Evolutionary conservation across 352 stramenopile species (phyloP), one percentile per base, ranked within the genome.

Genomic region (Pythium aphanidermatum): DNA sequence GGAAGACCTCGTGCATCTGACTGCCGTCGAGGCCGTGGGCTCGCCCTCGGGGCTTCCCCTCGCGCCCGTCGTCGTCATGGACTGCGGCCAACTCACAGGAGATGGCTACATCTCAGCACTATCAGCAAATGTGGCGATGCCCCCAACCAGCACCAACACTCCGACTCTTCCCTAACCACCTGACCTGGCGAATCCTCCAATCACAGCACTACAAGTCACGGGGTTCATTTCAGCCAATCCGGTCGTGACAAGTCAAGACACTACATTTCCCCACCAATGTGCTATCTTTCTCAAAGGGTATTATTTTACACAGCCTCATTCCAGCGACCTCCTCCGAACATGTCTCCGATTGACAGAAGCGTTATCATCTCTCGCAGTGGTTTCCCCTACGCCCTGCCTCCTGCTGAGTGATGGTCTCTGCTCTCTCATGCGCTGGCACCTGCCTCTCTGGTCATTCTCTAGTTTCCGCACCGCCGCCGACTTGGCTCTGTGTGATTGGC

Each of bases 1-100:
- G 2, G 75, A 88, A 20, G 78, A 86, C 25, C 71, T 91, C 37
- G 40, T 46, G 28, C 69, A 82, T 30, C 51, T 88, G 35, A 23
- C 46, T 13, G 62, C 47, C 16, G 70, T 81, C 21, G 74, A 86
- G 36, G 55, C 59, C 0, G 24, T 68, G 17, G 78, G 78, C 12
- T 79, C 73, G 16, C 36, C 60, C 0, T 83, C 70, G 1, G 78
- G 78, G 0, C 69, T 64, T 3, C 75, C 78, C 5, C 45, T 69
- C 11, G 54, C 63, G 23, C 55, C 73, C 25, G 68, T 88, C 34
- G 52, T 74, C 30, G 55, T 91, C 47, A 60, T 53, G 23, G 68
- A 88, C 51, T 75, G 70, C 28, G 78, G 75, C 0, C 75, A 88
- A 45, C 34, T 86, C 24, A 39, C 56, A 8, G 72, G 75, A 25